Evolutionary conservation across 2,329 filamentous ascomycete genomes (phyloP).

Genomic region (Cercospora zeae-maydis): DNA sequence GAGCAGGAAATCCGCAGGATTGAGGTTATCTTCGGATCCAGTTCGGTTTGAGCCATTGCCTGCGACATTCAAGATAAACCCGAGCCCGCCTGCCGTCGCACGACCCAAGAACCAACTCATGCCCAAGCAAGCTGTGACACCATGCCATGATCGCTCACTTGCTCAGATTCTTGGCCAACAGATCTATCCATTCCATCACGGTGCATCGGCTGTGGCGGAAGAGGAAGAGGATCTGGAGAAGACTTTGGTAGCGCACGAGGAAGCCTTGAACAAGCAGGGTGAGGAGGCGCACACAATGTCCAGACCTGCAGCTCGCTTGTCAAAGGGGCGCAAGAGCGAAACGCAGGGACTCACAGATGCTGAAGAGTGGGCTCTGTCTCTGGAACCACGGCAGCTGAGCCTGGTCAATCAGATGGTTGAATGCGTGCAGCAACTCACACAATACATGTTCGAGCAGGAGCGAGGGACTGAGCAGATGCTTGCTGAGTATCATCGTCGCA

Average conservation of each 20-base stretch:
- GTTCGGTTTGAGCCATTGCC: not conserved
- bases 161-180: not conserved
- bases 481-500: slow-evolving; percentile 44
- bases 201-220: not conserved
- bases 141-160: not conserved
- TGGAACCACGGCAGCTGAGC: slow-evolving; percentile 40
- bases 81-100: not conserved
- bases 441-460: slow-evolving; percentile 48
- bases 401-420: slow-evolving; percentile 40
- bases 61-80: not conserved
- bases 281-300: not conserved
- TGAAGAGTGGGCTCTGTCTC: slow-evolving; percentile 38
- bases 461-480: slow-evolving; percentile 44
- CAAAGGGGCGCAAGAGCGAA: not conserved
- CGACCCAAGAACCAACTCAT: not conserved
- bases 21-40: not conserved
- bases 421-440: slow-evolving; percentile 44
- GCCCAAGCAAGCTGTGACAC: not conserved
- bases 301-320: not conserved
- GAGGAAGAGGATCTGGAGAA: slow-evolving; percentile 14
- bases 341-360: slow-evolving; percentile 24
- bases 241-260: slow-evolving; percentile 3
- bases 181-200: not conserved
- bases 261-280: not conserved
- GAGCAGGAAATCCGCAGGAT: not conserved